Evolutionary conservation across 805 yeast species (phyloP).

Genomic region (Kazachstania psychrophila): DNA sequence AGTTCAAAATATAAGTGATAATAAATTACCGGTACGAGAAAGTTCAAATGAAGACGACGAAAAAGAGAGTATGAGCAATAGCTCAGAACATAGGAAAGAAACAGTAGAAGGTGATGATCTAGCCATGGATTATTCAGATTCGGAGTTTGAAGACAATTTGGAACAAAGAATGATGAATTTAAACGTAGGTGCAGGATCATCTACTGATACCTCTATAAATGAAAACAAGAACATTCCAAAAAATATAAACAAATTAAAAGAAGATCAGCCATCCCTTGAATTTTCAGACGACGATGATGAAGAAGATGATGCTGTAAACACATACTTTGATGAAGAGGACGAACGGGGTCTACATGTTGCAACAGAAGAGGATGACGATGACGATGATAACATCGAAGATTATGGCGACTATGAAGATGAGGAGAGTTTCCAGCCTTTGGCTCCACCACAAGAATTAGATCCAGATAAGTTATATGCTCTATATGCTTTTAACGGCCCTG

Average conservation of each 20-base stretch:
- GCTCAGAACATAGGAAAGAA: background rate
- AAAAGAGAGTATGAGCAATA: background rate
- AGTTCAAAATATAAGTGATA: background rate
- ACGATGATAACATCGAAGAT: slow-evolving; percentile 6
- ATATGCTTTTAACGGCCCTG: slow-evolving; percentile 84
- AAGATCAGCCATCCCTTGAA: slow-evolving; percentile 2
- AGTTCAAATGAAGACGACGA: background rate
- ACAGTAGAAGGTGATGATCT: slow-evolving; percentile 1
- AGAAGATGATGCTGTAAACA: slow-evolving; percentile 14
- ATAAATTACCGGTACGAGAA: background rate
- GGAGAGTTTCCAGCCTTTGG: slow-evolving; percentile 36
- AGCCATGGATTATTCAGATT: slow-evolving; percentile 26
- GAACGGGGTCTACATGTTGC: slow-evolving; percentile 24
- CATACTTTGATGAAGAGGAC: slow-evolving; percentile 19
- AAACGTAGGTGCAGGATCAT: slow-evolving; percentile 6
- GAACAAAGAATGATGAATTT: slow-evolving; percentile 24
- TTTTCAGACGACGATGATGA: slow-evolving; percentile 8
- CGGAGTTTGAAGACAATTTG: slow-evolving; percentile 30
- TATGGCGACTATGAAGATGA: slow-evolving; percentile 26
- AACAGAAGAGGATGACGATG: slow-evolving; percentile 28
- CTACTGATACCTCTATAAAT: slow-evolving; percentile 1
- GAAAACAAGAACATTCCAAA: background rate
- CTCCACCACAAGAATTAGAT: slow-evolving; percentile 72
- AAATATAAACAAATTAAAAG: background rate
- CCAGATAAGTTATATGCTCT: slow-evolving; percentile 79